phyloP scores from a whole-genome alignment of 23 red algal species.

The Gracilaria domingensis region DNA sequence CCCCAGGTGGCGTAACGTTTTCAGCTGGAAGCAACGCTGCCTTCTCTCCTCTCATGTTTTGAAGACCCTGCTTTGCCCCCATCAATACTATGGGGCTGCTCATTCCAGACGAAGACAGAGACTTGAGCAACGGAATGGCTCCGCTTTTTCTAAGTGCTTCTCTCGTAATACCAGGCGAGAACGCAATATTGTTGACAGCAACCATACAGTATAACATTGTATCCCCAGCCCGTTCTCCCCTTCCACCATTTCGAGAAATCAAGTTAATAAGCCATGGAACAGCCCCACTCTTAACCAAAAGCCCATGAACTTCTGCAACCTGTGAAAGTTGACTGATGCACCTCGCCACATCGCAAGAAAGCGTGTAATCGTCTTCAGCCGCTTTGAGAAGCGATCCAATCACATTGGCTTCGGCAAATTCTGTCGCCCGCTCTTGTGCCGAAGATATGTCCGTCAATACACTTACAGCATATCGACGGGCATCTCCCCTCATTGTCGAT shows the following conservation, averaged over 20 bases:
- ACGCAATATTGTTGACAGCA: conserved; percentile 65
- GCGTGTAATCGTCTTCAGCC: conserved; percentile 38
- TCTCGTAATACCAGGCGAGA: conserved; percentile 64
- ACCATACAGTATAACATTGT: conserved; percentile 42
- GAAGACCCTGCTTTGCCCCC: conserved; percentile 54
- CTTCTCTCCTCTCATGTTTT: conserved; percentile 42
- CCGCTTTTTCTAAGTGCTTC: conserved; percentile 39
- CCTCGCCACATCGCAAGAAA: conserved; percentile 51
- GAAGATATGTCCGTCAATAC: conserved; percentile 53
- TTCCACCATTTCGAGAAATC: conserved; percentile 66
- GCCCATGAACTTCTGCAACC: conserved; percentile 56
- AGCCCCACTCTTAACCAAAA: conserved; percentile 57
- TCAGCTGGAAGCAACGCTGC: conserved; percentile 15
- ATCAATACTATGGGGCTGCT: conserved; percentile 26
- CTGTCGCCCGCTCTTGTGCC: conserved; percentile 20
- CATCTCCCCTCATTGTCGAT: conserved; percentile 3
- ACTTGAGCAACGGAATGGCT: conserved; percentile 40
- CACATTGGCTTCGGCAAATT: conserved; percentile 53
- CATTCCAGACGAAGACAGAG: conserved; percentile 65
- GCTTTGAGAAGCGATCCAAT: conserved; percentile 47
- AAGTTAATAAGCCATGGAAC: conserved; percentile 59
- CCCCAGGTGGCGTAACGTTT: neutral
- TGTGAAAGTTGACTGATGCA: conserved; percentile 48
- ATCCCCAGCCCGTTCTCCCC: conserved; percentile 48
- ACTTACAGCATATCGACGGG: conserved; percentile 52